Conservation (phyloP, 345 rosid genomes). For the Acer yangbiense region DNA sequence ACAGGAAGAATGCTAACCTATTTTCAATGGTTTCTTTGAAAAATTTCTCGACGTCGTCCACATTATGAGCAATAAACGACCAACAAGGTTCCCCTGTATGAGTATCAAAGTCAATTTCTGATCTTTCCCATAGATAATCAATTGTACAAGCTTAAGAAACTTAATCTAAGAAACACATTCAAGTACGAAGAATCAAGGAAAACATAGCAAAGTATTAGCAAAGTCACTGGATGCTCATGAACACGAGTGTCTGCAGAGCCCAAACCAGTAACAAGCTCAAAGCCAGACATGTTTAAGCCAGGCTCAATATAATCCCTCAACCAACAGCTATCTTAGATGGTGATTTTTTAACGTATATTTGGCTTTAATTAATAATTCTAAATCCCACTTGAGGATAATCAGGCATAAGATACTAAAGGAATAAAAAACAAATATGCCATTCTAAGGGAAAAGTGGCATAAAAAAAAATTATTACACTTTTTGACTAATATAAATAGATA, state of each 20-base stretch:
- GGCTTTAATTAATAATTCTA: not conserved
- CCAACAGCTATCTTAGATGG: not conserved
- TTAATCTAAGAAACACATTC: not conserved
- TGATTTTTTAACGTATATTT: not conserved
- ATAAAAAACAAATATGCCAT: not conserved
- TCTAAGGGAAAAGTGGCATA: not conserved
- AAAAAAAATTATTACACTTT: not conserved
- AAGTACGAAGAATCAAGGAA: not conserved
- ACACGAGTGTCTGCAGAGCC: not conserved
- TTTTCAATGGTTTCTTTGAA: slow-evolving; percentile 89
- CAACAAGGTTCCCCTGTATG: slow-evolving; percentile 84
- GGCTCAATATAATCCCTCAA: not conserved
- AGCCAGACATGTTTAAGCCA: not conserved
- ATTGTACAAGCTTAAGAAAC: not conserved
- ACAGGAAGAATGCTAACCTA: slow-evolving; percentile 51
- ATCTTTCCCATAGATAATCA: slow-evolving; percentile 15
- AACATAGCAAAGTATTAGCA: not conserved
- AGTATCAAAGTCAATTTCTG: slow-evolving; percentile 15
- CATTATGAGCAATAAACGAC: slow-evolving; percentile 57
- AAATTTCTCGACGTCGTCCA: slow-evolving; percentile 75
- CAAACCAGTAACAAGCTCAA: not conserved
- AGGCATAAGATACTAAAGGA: not conserved
- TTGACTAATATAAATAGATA: not conserved
- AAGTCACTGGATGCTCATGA: not conserved
- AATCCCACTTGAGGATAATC: not conserved